These are phyloP conservation scores for Antitrichia curtipendula DNA, from an alignment of 225 moss, liverwort and hornwort species.

Conservation along the genomic window DNA sequence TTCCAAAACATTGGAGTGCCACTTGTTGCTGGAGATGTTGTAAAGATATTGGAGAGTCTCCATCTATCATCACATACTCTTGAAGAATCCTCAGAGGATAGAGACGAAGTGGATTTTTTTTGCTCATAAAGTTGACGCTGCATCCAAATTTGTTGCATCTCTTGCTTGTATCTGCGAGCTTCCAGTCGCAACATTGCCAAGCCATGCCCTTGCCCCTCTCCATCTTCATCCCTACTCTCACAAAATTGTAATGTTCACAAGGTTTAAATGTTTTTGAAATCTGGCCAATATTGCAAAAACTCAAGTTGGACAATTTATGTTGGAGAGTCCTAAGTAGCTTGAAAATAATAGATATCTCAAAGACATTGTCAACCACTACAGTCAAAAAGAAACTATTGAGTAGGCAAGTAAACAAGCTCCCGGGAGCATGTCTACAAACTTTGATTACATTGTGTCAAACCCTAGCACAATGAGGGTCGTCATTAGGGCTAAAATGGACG, in stretches of 20 bases:
- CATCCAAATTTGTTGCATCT: slow-evolving; percentile 33
- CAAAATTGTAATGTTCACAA: not conserved
- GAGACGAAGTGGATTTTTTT: not conserved
- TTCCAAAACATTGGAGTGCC: slow-evolving; percentile 11
- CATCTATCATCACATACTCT: slow-evolving; percentile 7
- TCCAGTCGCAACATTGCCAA: slow-evolving; percentile 46
- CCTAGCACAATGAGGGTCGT: not conserved
- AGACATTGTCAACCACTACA: not conserved
- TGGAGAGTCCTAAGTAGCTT: not conserved
- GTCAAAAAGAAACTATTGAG: not conserved
- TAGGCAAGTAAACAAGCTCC: not conserved
- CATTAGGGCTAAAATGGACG: not conserved
- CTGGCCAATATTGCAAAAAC: not conserved
- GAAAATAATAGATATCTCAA: not conserved
- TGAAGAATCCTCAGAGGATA: slow-evolving; percentile 4
- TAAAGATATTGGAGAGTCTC: slow-evolving; percentile 8
- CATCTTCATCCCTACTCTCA: slow-evolving; percentile 29
- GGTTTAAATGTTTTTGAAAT: not conserved
- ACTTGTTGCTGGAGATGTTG: slow-evolving; percentile 11
- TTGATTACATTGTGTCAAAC: not conserved
- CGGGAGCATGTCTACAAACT: not conserved
- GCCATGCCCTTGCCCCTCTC: slow-evolving; percentile 23
- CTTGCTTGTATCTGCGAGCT: slow-evolving; percentile 44
- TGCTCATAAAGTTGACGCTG: slow-evolving; percentile 9
- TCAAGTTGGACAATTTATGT: not conserved